Conservation (phyloP, 306 rosid species). For the Nissolia schottii region DNA sequence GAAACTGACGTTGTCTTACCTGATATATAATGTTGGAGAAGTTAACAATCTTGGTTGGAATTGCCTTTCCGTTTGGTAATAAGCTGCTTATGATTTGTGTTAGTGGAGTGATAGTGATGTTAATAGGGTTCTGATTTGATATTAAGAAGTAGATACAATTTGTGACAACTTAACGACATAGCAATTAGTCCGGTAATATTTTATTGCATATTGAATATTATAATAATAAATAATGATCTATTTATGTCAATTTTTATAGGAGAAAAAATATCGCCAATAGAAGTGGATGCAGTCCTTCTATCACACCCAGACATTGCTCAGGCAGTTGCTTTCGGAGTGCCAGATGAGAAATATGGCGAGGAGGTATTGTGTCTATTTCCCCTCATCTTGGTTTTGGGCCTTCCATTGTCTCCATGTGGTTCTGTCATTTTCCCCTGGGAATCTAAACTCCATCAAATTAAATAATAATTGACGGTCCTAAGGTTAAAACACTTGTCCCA, state of each 20-base stretch:
- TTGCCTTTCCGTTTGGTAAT: neutral
- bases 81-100: neutral
- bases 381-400: neutral
- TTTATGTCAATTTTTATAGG: constrained; percentile 32
- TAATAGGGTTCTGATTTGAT: neutral
- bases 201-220: neutral
- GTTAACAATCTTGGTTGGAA: neutral
- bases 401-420: neutral
- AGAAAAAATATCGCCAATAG: constrained; percentile 94
- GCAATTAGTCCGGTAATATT: neutral
- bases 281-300: constrained; percentile 78
- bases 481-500: neutral
- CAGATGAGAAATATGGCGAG: constrained; percentile 87
- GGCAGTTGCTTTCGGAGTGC: constrained; percentile 86
- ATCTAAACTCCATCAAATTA: neutral
- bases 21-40: neutral
- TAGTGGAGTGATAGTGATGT: constrained; percentile 13
- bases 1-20: neutral
- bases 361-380: constrained; percentile 54
- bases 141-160: neutral
- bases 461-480: neutral
- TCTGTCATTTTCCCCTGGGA: neutral
- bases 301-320: constrained; percentile 66
- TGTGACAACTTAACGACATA: neutral
- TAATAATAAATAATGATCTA: neutral